Evolutionary conservation across 73 alveolate genomes (phyloP).

Genomic region (Paramecium bursaria): DNA sequence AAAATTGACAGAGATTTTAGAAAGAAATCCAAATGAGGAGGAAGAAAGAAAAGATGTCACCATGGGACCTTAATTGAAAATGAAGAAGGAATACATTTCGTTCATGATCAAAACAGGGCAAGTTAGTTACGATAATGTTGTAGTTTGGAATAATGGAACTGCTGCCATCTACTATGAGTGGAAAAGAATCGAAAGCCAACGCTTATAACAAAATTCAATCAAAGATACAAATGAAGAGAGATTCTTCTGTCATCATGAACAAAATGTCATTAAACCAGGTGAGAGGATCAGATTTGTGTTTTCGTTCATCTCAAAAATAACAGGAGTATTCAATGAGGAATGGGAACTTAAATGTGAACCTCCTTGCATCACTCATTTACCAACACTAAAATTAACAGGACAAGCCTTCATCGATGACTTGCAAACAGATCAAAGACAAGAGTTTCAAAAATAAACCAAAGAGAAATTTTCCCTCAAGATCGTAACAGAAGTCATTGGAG

Average conservation of each 20-base stretch:
- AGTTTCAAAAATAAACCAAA: conserved; percentile 30
- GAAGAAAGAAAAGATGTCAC: conserved; percentile 25
- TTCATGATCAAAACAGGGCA: conserved; percentile 62
- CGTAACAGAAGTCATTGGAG: conserved; percentile 72
- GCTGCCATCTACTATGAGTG: conserved; percentile 86
- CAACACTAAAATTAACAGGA: conserved; percentile 77
- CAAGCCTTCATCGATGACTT: conserved; percentile 77
- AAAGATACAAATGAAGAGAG: conserved; percentile 77
- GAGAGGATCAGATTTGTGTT: conserved; percentile 81
- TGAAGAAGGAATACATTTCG: conserved; percentile 60
- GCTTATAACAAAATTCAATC: conserved; percentile 71
- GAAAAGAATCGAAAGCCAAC: conserved; percentile 77
- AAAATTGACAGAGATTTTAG: neutral
- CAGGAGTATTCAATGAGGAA: conserved; percentile 86
- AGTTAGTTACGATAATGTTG: conserved; percentile 73
- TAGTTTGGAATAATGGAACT: conserved; percentile 80
- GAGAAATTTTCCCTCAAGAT: conserved; percentile 36
- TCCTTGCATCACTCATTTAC: conserved; percentile 71
- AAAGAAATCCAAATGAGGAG: neutral
- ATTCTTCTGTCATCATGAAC: conserved; percentile 83
- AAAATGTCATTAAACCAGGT: conserved; percentile 78
- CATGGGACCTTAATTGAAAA: conserved; percentile 43
- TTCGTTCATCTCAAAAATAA: conserved; percentile 75
- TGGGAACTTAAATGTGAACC: conserved; percentile 89
- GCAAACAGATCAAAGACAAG: conserved; percentile 71